Evolutionary conservation across 768 basidiomycete genomes (phyloP), one percentile per base, ranked within the genome.

Genomic region (Boletus edulis): DNA sequence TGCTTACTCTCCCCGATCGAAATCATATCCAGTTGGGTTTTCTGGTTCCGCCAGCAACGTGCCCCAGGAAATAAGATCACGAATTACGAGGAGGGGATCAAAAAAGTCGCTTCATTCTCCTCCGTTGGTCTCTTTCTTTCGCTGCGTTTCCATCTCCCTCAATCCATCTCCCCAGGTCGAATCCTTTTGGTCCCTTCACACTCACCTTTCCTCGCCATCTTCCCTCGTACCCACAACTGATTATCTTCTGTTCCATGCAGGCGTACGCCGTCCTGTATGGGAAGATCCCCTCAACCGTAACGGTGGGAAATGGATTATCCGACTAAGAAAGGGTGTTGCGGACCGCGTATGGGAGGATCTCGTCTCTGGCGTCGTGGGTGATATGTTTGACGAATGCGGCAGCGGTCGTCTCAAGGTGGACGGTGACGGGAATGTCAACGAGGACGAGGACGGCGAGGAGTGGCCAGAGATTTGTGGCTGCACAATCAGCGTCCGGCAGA

Each of bases 261-360:
- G 86, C 39, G 79, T 98, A 54, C 86, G 87, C 22, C 81, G 92
- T 41, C 95, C 96, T 1, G 89, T 96, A 3, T 98, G 96, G 96
- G 96, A 98, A 69, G 94, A 97, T 71, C 89, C 93, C 14, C 76
- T 93, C 52, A 97, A 97, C 69, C 70, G 85, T 46, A 69, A 83
- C 15, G 95, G 95, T 27, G 95, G 94, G 4, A 96, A 95, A 72
- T 98, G 94, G 90, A 96, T 96, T 48, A 81, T 98, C 54, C 89
- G 96, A 50, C 80, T 98, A 46, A 83, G 86, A 62, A 97, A 98
- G 68, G 93, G 93, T 42, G 80, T 95, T 35, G 85, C 91, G 5
- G 94, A 96, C 73, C 85, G 91, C 29, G 73, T 95, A 48, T 96
- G 93, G 93, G 93, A 96, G 73, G 87, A 91, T 62, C 80, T 93